Conservation (phyloP, 305 asterid genomes). For the Solanum chacoense region DNA sequence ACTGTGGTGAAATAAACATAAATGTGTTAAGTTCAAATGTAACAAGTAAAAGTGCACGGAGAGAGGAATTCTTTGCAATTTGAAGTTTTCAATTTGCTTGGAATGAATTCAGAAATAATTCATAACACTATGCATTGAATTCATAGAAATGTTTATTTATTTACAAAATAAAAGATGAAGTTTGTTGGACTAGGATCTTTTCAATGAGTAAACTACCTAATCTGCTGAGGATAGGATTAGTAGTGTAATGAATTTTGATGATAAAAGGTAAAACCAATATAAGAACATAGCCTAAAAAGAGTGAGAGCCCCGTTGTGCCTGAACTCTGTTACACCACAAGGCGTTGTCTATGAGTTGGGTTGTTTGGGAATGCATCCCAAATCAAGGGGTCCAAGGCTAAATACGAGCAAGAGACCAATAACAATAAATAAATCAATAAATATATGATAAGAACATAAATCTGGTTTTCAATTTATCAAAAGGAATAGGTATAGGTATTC, state of each 20-base stretch:
- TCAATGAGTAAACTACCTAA: not conserved
- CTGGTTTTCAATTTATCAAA: not conserved
- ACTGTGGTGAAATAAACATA: not conserved
- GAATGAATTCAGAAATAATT: not conserved
- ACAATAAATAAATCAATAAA: not conserved
- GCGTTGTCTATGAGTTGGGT: not conserved
- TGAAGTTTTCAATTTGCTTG: not conserved
- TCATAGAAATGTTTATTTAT: not conserved
- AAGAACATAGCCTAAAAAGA: not conserved
- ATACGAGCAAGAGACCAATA: constrained; percentile 14
- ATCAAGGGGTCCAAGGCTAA: constrained; percentile 20
- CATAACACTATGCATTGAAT: not conserved
- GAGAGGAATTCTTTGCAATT: not conserved
- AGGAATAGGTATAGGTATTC: not conserved
- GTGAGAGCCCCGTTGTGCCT: not conserved
- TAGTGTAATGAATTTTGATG: not conserved
- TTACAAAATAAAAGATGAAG: not conserved
- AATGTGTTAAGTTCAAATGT: too few relatives aligned
- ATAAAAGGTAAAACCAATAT: not conserved
- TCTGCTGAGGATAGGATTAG: not conserved
- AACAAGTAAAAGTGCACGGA: not conserved
- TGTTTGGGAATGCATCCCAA: not conserved
- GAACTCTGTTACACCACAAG: not conserved
- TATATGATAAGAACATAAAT: not conserved
- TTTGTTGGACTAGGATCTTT: not conserved